Percentiles rank a stretch among this genome's conserved stretches.
These are phyloP conservation scores for Pythium plurisporium DNA, from an alignment of 352 stramenopile species.

Conservation along the genomic window DNA sequence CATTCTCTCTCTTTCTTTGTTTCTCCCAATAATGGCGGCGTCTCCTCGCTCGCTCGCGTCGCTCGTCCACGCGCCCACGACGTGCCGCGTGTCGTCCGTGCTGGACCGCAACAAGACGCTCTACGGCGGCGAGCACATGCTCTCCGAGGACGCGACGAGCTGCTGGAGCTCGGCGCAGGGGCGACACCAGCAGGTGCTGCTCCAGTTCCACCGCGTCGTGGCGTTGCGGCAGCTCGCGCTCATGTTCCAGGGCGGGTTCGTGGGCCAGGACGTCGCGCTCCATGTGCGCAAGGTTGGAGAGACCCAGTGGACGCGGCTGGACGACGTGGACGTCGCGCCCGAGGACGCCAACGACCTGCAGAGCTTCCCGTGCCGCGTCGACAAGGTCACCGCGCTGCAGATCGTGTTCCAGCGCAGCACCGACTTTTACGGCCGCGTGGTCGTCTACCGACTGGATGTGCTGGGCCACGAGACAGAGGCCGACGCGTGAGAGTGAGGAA, in stretches of 20 bases:
- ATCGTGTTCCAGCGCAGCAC: conserved; percentile 56
- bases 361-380: conserved; percentile 25
- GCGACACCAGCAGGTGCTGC: conserved; percentile 52
- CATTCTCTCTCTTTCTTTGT: too few species aligned
- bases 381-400: conserved; percentile 33
- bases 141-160: conserved; percentile 36
- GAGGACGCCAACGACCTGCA: conserved; percentile 59
- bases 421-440: conserved; percentile 73
- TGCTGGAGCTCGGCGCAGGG: conserved; percentile 77
- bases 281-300: conserved; percentile 21
- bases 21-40: too few species aligned
- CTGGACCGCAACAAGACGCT: conserved; percentile 62
- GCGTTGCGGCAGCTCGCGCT: conserved; percentile 31
- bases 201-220: conserved; percentile 58
- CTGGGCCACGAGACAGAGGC: conserved; percentile 24
- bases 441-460: conserved; percentile 57
- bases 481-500: background rate
- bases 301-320: conserved; percentile 24
- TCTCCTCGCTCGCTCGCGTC: too few species aligned
- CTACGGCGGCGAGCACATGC: conserved; percentile 55
- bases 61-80: conserved; percentile 38
- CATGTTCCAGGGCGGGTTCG: conserved; percentile 80
- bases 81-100: conserved; percentile 61
- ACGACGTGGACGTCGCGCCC: conserved; percentile 29
- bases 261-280: conserved; percentile 54